Conservation (phyloP, 2,329 filamentous ascomycete species). For the Dryadomyces quercivorus region DNA sequence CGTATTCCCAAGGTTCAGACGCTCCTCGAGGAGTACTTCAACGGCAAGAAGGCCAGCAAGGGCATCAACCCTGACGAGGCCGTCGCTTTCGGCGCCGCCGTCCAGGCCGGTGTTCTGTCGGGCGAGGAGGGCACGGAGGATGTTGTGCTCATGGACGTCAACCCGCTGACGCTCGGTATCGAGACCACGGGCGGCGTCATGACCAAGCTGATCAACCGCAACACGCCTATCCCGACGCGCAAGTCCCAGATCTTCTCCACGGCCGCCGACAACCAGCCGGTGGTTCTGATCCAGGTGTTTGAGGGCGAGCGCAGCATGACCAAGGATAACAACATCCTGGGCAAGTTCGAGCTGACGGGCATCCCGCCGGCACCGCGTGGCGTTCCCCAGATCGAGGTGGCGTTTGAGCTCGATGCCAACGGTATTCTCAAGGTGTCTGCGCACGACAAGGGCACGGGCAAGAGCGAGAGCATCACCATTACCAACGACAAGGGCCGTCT, state of each 20-base stretch:
- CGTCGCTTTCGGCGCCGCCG: slow-evolving; percentile 93
- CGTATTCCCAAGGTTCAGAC: slow-evolving; percentile 97
- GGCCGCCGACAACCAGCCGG: slow-evolving; percentile 90
- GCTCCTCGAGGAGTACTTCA: slow-evolving; percentile 92
- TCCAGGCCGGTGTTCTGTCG: slow-evolving; percentile 90
- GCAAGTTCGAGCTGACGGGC: slow-evolving; percentile 95
- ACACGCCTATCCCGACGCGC: slow-evolving; percentile 88
- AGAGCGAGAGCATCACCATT: slow-evolving; percentile 95
- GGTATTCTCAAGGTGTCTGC: slow-evolving; percentile 96
- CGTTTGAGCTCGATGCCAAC: slow-evolving; percentile 96
- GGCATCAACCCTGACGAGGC: slow-evolving; percentile 99
- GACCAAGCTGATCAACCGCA: slow-evolving; percentile 91
- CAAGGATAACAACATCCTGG: slow-evolving; percentile 93
- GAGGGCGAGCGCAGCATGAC: slow-evolving; percentile 91
- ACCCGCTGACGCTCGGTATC: slow-evolving; percentile 90
- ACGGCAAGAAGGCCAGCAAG: slow-evolving; percentile 95
- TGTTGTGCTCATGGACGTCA: slow-evolving; percentile 92
- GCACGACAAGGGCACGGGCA: slow-evolving; percentile 95
- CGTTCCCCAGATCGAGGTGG: slow-evolving; percentile 96
- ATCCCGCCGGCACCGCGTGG: slow-evolving; percentile 92
- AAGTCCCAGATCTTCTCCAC: slow-evolving; percentile 98
- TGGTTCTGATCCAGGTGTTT: slow-evolving; percentile 88
- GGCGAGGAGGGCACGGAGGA: slow-evolving; percentile 72
- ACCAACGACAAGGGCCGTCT: slow-evolving; percentile 99
- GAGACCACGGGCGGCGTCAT: slow-evolving; percentile 96